Conservation (phyloP, 2,329 filamentous ascomycete species). For the Graphilbum sp. region DNA sequence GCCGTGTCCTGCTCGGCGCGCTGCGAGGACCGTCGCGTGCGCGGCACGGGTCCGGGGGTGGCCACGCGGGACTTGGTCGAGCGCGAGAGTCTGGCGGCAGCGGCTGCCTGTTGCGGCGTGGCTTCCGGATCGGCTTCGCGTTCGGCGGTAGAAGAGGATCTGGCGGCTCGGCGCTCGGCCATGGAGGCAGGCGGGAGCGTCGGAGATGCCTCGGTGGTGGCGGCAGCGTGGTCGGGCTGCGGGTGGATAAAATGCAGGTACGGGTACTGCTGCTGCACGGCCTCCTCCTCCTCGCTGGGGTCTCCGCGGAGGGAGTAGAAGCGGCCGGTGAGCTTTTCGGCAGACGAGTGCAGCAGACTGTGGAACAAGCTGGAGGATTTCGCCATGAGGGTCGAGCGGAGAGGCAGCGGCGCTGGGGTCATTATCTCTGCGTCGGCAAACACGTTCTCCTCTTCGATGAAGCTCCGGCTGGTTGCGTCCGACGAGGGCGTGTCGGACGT, state of each 20-base stretch:
- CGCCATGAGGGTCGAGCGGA: conserved; percentile 2
- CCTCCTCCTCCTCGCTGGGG: conserved; percentile 2
- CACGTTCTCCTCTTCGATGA: conserved; percentile 18
- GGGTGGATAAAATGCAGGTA: conserved; percentile 8
- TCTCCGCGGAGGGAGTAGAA: conserved; percentile 1
- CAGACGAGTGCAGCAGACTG: conserved; percentile 8
- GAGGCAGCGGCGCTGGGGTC: conserved; percentile 8
- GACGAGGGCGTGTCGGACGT: neutral
- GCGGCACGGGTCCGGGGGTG: conserved; percentile 4
- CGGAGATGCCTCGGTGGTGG: neutral
- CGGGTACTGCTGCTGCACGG: conserved; percentile 7
- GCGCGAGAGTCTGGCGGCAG: neutral
- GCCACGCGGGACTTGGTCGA: conserved; percentile 2
- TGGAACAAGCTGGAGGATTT: conserved; percentile 7
- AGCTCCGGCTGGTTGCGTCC: conserved; percentile 15
- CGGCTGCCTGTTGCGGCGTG: too few species aligned
- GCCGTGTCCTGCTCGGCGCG: neutral
- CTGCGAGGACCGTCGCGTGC: neutral
- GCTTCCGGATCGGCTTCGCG: too few species aligned
- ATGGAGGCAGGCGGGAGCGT: neutral
- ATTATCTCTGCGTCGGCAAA: conserved; percentile 18
- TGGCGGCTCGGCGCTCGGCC: neutral
- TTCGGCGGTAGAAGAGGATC: too few species aligned
- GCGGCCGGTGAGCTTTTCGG: neutral
- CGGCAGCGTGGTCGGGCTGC: neutral